A percentile compares a stretch with the other conserved stretches of the same genome.
Evolutionary conservation across 129 eudicot genomes (phyloP).

Genomic region (Helianthus annuus): HanXRQr2.0-SUNRISE NC_035443.2:16197169-16197668

Average conservation of each 20-base stretch:
- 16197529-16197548: too few species aligned
- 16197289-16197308: background rate
- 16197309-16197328: background rate
- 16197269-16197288: background rate
- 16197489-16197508: too few species aligned
- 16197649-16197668: too few species aligned
- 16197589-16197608: too few species aligned
- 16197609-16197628: too few species aligned
- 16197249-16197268: background rate
- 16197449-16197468: too few species aligned
- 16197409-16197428: background rate
- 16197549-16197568: too few species aligned
- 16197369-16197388: background rate
- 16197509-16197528: too few species aligned
- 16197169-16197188: slow-evolving; percentile 50
- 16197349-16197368: background rate
- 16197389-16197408: background rate
- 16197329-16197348: background rate
- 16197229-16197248: slow-evolving; percentile 12
- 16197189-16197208: slow-evolving; percentile 55
- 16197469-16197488: too few species aligned
- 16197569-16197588: too few species aligned
- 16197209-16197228: background rate
- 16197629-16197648: too few species aligned
- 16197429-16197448: too few species aligned